Evolutionary conservation across 2,329 filamentous ascomycete genomes (phyloP).

Genomic region (Penicillium sp.): DNA sequence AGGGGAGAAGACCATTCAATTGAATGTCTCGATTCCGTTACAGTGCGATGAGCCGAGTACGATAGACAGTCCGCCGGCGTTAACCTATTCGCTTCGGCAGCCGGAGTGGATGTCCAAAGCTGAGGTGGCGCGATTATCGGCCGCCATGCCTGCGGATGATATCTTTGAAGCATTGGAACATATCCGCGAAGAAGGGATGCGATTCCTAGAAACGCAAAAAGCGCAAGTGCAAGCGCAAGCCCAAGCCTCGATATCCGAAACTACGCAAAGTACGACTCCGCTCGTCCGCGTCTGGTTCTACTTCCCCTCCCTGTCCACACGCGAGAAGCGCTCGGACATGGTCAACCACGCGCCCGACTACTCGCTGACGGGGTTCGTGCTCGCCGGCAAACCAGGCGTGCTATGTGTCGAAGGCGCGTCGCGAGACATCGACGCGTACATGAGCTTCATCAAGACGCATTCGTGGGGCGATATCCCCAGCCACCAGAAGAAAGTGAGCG

Average conservation of each 20-base stretch:
- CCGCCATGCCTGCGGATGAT: conserved; percentile 50
- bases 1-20: conserved; percentile 31
- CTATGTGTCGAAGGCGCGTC: conserved; percentile 46
- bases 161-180: conserved; percentile 53
- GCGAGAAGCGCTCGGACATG: conserved; percentile 63
- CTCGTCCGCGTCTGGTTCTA: conserved; percentile 66
- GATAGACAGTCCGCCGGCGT: conserved; percentile 23
- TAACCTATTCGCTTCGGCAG: conserved; percentile 49
- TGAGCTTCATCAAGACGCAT: conserved; percentile 67
- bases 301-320: conserved; percentile 65
- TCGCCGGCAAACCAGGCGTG: conserved; percentile 64
- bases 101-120: conserved; percentile 60
- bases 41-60: conserved; percentile 24
- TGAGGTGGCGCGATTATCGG: conserved; percentile 46
- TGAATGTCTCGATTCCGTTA: conserved; percentile 37
- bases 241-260: not conserved
- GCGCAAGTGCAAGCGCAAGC: not conserved
- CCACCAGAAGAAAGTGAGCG: conserved; percentile 67
- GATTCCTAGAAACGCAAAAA: conserved; percentile 34
- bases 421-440: conserved; percentile 59
- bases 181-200: conserved; percentile 44
- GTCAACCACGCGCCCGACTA: conserved; percentile 59
- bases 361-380: conserved; percentile 62
- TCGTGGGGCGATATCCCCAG: conserved; percentile 67
- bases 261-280: conserved; percentile 20